A percentile compares a stretch with the other conserved stretches of the same genome.
phyloP scores from a whole-genome alignment of 2,329 filamentous ascomycete genomes.

The Aspergillus pseudoterreus region DNA sequence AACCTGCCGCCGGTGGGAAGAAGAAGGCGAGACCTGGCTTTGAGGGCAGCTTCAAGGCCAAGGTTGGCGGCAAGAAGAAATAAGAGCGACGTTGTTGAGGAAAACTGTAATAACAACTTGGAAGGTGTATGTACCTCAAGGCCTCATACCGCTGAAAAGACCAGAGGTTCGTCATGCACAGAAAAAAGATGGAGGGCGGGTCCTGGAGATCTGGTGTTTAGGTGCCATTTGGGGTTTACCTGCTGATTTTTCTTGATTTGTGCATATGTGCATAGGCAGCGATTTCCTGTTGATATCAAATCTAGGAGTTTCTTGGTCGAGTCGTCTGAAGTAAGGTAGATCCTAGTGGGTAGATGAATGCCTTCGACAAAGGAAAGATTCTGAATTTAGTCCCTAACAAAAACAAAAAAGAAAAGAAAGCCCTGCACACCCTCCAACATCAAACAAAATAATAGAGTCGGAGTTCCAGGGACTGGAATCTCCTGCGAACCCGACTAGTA shows the following conservation, averaged over 20 bases:
- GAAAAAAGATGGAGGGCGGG: constrained; percentile 10
- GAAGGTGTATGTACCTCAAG: constrained; percentile 1
- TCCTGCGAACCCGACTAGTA: constrained; percentile 28
- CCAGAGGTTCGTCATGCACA: background rate
- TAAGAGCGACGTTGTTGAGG: constrained; percentile 13
- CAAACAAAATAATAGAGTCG: constrained; percentile 23
- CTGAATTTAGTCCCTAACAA: constrained; percentile 18
- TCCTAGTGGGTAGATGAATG: no score
- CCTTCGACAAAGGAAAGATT: constrained; percentile 6
- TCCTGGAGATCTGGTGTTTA: constrained; percentile 16
- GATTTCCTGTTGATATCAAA: constrained; percentile 22
- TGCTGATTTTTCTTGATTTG: constrained; percentile 7
- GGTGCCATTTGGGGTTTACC: constrained; percentile 13
- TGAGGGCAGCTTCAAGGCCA: constrained; percentile 66
- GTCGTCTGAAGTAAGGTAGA: no score
- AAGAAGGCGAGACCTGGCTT: constrained; percentile 63
- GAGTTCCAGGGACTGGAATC: constrained; percentile 15
- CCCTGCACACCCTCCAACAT: constrained; percentile 21
- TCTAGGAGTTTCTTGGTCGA: constrained; percentile 11
- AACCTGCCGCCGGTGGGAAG: constrained; percentile 33
- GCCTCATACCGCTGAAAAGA: background rate
- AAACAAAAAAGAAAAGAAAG: constrained; percentile 21
- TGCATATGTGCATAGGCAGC: constrained; percentile 26
- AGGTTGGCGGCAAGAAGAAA: constrained; percentile 44
- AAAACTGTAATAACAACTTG: constrained; percentile 7